phyloP scores from a whole-genome alignment of 441 rosid species.

The Erodium chrysanthum region DNA sequence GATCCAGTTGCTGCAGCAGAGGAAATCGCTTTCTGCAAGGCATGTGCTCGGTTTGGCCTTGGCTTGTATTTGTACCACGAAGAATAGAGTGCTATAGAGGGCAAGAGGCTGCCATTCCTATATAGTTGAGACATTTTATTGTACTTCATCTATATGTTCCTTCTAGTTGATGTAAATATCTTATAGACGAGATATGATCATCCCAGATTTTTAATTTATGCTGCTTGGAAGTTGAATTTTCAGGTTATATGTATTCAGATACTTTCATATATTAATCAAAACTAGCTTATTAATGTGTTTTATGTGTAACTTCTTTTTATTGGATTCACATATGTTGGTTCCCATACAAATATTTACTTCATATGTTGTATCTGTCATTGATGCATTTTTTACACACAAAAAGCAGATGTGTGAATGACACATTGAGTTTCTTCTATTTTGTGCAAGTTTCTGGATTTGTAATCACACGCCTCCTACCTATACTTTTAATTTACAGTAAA shows the following conservation, averaged over 20 bases:
- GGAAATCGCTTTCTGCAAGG: slow-evolving; percentile 88
- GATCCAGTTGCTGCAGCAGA: slow-evolving; percentile 89
- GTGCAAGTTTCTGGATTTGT: not conserved
- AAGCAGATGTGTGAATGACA: not conserved
- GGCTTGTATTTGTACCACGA: slow-evolving; percentile 88
- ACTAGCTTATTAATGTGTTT: not conserved
- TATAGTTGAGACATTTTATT: not conserved
- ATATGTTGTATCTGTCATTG: too few relatives aligned
- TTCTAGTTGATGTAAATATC: slow-evolving; percentile 21
- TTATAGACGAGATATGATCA: slow-evolving; percentile 2
- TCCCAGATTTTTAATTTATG: slow-evolving; percentile 4
- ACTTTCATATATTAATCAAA: not conserved
- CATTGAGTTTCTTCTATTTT: not conserved
- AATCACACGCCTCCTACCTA: not conserved
- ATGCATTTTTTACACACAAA: too few relatives aligned
- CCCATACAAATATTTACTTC: too few relatives aligned
- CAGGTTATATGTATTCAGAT: not conserved
- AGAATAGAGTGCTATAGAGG: slow-evolving; percentile 27
- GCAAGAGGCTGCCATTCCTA: not conserved
- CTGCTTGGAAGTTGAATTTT: not conserved
- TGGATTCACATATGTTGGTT: too few relatives aligned
- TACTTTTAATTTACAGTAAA: not conserved
- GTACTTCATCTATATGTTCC: not conserved
- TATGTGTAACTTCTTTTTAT: not conserved
- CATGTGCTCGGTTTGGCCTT: slow-evolving; percentile 92